phyloP scores from a whole-genome alignment of 768 basidiomycete genomes.

The Termitomyces sp. region DNA sequence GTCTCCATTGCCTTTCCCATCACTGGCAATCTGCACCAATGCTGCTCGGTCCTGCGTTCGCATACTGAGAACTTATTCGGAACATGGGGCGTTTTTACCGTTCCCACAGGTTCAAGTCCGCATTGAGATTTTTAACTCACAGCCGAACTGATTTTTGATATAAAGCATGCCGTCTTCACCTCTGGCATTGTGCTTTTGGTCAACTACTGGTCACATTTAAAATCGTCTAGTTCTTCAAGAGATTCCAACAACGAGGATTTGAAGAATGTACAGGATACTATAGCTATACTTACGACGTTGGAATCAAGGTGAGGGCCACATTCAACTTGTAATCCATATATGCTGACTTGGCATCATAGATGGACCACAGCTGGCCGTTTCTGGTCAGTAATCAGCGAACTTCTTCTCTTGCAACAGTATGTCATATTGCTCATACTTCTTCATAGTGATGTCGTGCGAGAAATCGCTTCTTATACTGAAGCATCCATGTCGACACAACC shows the following conservation, averaged over 20 bases:
- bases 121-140: no score
- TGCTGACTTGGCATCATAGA: slow-evolving; percentile 20
- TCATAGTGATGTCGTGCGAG: slow-evolving; percentile 35
- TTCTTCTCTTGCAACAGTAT: neutral
- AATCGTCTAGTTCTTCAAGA: slow-evolving; percentile 34
- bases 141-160: slow-evolving; percentile 7
- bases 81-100: slow-evolving; percentile 26
- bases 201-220: slow-evolving; percentile 62
- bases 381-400: slow-evolving; percentile 30
- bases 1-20: slow-evolving; percentile 40
- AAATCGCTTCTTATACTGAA: slow-evolving; percentile 32
- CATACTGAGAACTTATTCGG: slow-evolving; percentile 52
- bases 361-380: slow-evolving; percentile 41
- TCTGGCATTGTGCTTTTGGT: slow-evolving; percentile 56
- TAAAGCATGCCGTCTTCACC: slow-evolving; percentile 33
- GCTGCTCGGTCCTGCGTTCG: slow-evolving; percentile 74
- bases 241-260: slow-evolving; percentile 46
- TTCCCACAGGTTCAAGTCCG: slow-evolving; percentile 37
- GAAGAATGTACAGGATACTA: slow-evolving; percentile 56
- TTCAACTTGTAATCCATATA: neutral
- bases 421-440: neutral
- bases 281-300: slow-evolving; percentile 44
- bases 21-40: slow-evolving; percentile 80
- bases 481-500: slow-evolving; percentile 1
- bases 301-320: slow-evolving; percentile 32